Percentiles rank a stretch among this genome's conserved stretches.
These are phyloP conservation scores for Pseudogymnoascus sp. DNA, from an alignment of 2,329 filamentous ascomycete species.

Conservation along the genomic window DNA sequence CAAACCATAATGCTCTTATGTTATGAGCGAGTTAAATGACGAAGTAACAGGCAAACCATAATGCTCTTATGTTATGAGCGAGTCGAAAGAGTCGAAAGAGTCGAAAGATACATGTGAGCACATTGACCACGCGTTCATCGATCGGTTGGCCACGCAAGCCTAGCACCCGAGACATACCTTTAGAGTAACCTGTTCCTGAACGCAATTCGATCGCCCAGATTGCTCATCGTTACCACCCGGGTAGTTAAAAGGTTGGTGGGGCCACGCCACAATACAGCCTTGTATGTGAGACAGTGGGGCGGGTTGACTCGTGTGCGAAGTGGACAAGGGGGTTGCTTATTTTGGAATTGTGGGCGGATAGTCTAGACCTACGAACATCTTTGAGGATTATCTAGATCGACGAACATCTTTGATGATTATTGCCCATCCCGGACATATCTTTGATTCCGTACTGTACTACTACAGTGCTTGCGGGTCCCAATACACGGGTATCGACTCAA, in stretches of 20 bases:
- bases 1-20: not conserved
- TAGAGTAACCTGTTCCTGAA: not conserved
- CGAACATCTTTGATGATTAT: not conserved
- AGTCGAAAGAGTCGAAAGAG: not conserved
- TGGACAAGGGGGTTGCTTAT: not conserved
- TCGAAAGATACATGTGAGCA: not conserved
- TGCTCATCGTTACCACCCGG: not conserved
- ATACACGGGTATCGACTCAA: not conserved
- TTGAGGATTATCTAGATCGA: not conserved
- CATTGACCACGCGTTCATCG: not conserved
- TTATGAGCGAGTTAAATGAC: not conserved
- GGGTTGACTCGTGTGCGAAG: not conserved
- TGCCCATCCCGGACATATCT: not conserved
- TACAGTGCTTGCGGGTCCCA: not conserved
- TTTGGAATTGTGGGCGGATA: not conserved
- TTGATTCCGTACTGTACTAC: not conserved
- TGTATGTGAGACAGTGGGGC: not conserved
- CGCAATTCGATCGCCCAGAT: not conserved
- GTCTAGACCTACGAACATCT: not conserved
- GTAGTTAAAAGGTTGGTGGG: conserved; percentile 4
- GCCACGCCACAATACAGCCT: not conserved
- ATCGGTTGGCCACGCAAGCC: not conserved
- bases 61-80: not conserved
- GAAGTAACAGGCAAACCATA: not conserved
- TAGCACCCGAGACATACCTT: not conserved